Conservation (phyloP, 306 rosid genomes). For the Vigna unguiculata region DNA sequence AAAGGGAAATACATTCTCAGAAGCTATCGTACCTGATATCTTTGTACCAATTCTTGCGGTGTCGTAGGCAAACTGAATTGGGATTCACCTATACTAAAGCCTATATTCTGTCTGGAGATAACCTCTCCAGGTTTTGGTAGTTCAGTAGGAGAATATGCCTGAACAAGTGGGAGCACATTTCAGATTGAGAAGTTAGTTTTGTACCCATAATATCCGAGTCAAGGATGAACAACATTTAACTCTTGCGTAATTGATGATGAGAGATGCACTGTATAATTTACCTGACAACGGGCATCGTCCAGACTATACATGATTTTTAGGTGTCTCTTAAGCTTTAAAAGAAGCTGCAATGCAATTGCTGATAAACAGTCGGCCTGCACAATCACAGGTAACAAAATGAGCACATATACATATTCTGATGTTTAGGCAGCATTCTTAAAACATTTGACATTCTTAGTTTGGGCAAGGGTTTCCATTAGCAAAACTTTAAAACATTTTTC, state of each 20-base stretch:
- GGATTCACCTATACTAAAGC: constrained; percentile 67
- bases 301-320: constrained; percentile 84
- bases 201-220: constrained; percentile 15
- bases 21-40: constrained; percentile 75
- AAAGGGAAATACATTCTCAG: background rate
- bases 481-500: background rate
- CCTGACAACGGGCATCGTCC: constrained; percentile 94
- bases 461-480: background rate
- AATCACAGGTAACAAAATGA: constrained; percentile 38
- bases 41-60: constrained; percentile 74
- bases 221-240: constrained; percentile 6
- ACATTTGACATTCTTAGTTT: background rate
- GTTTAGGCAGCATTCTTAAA: background rate
- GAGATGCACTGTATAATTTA: constrained; percentile 35
- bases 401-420: constrained; percentile 3
- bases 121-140: constrained; percentile 86
- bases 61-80: constrained; percentile 73
- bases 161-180: constrained; percentile 36
- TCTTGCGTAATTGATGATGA: constrained; percentile 3
- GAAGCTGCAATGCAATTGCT: constrained; percentile 90
- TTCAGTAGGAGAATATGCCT: constrained; percentile 92
- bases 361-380: constrained; percentile 76
- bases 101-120: constrained; percentile 76
- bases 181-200: constrained; percentile 29
- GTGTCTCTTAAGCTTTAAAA: constrained; percentile 93